These are phyloP conservation scores for Phoma sp. DNA, from an alignment of 2,329 filamentous ascomycete genomes.

Conservation along the genomic window DNA sequence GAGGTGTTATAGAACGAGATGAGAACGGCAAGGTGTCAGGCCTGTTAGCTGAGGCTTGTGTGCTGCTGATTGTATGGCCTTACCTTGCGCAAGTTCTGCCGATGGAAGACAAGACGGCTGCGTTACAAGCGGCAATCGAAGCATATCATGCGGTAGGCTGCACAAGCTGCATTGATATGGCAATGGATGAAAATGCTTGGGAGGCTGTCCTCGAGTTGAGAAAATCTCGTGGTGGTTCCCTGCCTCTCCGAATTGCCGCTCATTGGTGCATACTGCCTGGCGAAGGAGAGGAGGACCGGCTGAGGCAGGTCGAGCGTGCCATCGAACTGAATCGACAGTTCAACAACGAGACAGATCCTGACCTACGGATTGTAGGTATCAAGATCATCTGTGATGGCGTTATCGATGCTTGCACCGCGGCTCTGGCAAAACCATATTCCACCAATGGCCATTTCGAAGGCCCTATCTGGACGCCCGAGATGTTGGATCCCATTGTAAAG, in stretches of 20 bases:
- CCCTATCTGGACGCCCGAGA: constrained; percentile 61
- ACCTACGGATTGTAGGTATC: constrained; percentile 63
- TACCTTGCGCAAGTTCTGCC: constrained; percentile 57
- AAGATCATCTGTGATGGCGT: constrained; percentile 71
- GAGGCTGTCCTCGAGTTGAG: constrained; percentile 56
- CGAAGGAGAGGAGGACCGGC: constrained; percentile 51
- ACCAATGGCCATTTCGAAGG: constrained; percentile 54
- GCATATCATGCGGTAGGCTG: constrained; percentile 60
- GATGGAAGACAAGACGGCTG: constrained; percentile 56
- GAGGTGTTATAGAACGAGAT: constrained; percentile 61
- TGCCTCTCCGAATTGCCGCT: constrained; percentile 59
- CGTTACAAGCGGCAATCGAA: constrained; percentile 55
- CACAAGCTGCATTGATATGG: constrained; percentile 64
- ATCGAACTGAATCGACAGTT: constrained; percentile 56
- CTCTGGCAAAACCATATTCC: constrained; percentile 64
- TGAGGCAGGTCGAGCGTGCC: constrained; percentile 59
- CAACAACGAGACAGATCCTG: constrained; percentile 53
- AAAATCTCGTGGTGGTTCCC: constrained; percentile 31
- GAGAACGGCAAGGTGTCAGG: constrained; percentile 56
- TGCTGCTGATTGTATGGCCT: constrained; percentile 62
- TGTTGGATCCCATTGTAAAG: constrained; percentile 61
- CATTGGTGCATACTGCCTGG: constrained; percentile 63
- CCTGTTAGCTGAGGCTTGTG: constrained; percentile 61
- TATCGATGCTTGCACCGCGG: constrained; percentile 69
- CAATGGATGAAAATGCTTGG: constrained; percentile 64